phyloP scores from a whole-genome alignment of 768 basidiomycete genomes.

The Boletus tylopilopsis region DNA sequence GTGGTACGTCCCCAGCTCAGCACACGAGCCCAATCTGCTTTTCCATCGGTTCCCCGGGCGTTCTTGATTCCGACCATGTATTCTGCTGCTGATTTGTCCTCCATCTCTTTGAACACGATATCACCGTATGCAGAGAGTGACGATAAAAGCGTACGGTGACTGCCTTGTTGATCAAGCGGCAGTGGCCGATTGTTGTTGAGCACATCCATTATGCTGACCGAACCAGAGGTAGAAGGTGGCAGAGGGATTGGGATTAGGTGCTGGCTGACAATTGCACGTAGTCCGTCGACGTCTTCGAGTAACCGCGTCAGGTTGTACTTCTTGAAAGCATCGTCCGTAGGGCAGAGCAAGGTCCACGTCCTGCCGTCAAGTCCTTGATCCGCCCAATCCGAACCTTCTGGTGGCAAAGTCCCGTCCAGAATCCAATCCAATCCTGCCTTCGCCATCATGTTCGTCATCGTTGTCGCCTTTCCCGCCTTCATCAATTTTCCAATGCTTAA shows the following conservation, averaged over 20 bases:
- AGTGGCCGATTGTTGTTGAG: slow-evolving; percentile 73
- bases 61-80: slow-evolving; percentile 73
- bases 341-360: slow-evolving; percentile 89
- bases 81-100: slow-evolving; percentile 38
- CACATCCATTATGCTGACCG: slow-evolving; percentile 29
- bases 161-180: slow-evolving; percentile 61
- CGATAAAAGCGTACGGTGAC: slow-evolving; percentile 79
- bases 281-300: slow-evolving; percentile 49
- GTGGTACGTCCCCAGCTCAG: slow-evolving; percentile 76
- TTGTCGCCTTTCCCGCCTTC: slow-evolving; percentile 82
- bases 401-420: slow-evolving; percentile 78
- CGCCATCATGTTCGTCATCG: slow-evolving; percentile 79
- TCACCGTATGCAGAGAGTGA: slow-evolving; percentile 68
- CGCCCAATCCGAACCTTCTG: slow-evolving; percentile 65
- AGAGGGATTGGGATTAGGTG: slow-evolving; percentile 61
- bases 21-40: slow-evolving; percentile 61
- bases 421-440: slow-evolving; percentile 91
- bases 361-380: slow-evolving; percentile 42
- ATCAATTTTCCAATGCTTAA: slow-evolving; percentile 88
- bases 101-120: slow-evolving; percentile 65
- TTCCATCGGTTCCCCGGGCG: slow-evolving; percentile 60
- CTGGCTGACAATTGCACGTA: slow-evolving; percentile 66
- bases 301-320: slow-evolving; percentile 74
- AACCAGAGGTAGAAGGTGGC: slow-evolving; percentile 16
- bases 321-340: slow-evolving; percentile 90